A percentile compares a stretch with the other conserved stretches of the same genome.
phyloP scores from a whole-genome alignment of 1,284 basidiomycete genomes.

The Ustilago tritici region DNA sequence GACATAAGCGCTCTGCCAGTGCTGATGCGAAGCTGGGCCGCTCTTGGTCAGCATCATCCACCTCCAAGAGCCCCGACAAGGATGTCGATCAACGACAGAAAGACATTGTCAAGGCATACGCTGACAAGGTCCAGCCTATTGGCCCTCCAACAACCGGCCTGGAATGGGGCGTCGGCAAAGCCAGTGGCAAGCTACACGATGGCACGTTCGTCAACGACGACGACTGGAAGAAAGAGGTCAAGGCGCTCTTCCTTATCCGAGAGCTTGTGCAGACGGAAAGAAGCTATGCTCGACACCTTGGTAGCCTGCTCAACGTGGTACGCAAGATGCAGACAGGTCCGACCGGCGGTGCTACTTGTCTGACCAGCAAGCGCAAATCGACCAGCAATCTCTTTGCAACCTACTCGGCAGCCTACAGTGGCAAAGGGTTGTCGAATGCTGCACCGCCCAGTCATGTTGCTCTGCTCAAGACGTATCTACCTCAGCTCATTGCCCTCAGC shows the following conservation, averaged over 20 bases:
- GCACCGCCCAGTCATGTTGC: conserved; percentile 48
- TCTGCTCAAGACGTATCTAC: conserved; percentile 58
- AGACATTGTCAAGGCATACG: conserved; percentile 42
- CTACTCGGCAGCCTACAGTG: conserved; percentile 29
- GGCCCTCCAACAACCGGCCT: conserved; percentile 32
- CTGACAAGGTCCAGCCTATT: conserved; percentile 18
- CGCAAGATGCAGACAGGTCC: conserved; percentile 34
- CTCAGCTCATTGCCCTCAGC: conserved; percentile 65
- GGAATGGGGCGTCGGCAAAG: conserved; percentile 57
- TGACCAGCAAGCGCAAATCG: conserved; percentile 39
- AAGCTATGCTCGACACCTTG: conserved; percentile 64
- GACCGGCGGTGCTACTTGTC: conserved; percentile 11
- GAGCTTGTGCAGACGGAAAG: conserved; percentile 67
- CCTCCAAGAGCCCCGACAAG: conserved; percentile 10
- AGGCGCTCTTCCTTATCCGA: conserved; percentile 66
- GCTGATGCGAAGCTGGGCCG: conserved; percentile 26
- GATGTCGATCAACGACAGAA: conserved; percentile 47
- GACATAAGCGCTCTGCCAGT: conserved; percentile 37
- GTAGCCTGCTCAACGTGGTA: conserved; percentile 57
- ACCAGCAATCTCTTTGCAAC: conserved; percentile 35
- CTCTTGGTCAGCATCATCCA: conserved; percentile 6
- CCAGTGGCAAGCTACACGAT: conserved; percentile 58
- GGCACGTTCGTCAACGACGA: conserved; percentile 63
- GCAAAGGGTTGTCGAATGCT: conserved; percentile 14
- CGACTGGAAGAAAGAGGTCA: conserved; percentile 68